A percentile compares a stretch with the other conserved stretches of the same genome.
phyloP scores from a whole-genome alignment of 345 rosid species.

The Salix koriyanagi region DNA sequence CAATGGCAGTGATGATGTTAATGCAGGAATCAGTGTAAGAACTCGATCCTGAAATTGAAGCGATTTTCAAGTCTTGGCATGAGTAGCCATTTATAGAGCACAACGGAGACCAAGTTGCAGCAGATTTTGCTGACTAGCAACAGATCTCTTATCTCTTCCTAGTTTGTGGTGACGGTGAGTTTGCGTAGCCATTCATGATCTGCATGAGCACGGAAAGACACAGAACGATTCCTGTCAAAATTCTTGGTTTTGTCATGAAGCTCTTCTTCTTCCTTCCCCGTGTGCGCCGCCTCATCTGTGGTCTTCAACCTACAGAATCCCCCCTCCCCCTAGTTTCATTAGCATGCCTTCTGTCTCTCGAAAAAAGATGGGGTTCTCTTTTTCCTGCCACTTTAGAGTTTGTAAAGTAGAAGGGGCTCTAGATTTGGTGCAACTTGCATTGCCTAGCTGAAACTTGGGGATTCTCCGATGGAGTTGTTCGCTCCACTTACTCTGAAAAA shows the following conservation, averaged over 20 bases:
- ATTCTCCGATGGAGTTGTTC: neutral
- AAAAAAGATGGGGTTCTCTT: neutral
- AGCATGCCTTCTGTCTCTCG: conserved; percentile 5
- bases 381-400: neutral
- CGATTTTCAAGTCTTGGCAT: too few species aligned
- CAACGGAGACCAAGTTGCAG: conserved; percentile 27
- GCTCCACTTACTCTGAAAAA: neutral
- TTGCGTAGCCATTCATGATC: neutral
- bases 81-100: conserved; percentile 26
- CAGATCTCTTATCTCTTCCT: neutral
- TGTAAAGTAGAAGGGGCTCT: neutral
- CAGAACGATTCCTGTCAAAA: neutral
- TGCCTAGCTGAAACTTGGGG: neutral
- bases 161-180: neutral
- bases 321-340: neutral
- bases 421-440: neutral
- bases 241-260: conserved; percentile 13
- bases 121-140: conserved; percentile 8
- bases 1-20: neutral
- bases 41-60: neutral
- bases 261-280: neutral
- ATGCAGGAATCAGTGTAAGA: neutral
- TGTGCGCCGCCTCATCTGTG: neutral
- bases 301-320: conserved; percentile 1
- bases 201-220: neutral